Conservation (phyloP, 169 alveolate species). For the Eimeria necatrix region DNA sequence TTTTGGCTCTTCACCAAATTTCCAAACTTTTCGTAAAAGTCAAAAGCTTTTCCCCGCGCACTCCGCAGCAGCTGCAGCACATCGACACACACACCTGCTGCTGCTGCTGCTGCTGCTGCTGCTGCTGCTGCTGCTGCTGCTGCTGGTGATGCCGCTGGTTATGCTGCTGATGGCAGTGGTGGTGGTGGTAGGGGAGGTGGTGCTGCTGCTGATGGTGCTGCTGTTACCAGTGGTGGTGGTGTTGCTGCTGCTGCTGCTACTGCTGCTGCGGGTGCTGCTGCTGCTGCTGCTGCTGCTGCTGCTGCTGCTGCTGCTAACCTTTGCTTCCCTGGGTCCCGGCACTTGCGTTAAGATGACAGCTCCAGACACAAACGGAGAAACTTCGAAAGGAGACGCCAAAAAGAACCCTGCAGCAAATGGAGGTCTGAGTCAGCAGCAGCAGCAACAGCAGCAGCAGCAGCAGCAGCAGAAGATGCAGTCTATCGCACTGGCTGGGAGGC, state of each 20-base stretch:
- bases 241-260: too few species aligned
- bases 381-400: slow-evolving; percentile 48
- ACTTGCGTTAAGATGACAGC: slow-evolving; percentile 17
- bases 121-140: neutral
- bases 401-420: slow-evolving; percentile 12
- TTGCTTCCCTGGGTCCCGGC: slow-evolving; percentile 48
- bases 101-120: slow-evolving; percentile 31
- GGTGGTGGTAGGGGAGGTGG: too few species aligned
- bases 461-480: neutral
- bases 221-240: too few species aligned
- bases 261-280: slow-evolving; percentile 23
- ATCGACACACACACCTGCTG: neutral
- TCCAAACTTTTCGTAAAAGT: slow-evolving; percentile 69
- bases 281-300: slow-evolving; percentile 54
- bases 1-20: slow-evolving; percentile 18
- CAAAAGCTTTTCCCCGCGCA: slow-evolving; percentile 43
- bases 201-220: too few species aligned
- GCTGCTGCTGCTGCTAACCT: neutral
- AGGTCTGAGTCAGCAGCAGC: slow-evolving; percentile 21
- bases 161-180: neutral
- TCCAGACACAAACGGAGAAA: slow-evolving; percentile 46
- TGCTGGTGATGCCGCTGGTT: neutral
- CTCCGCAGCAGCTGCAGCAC: slow-evolving; percentile 50
- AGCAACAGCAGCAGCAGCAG: slow-evolving; percentile 23
- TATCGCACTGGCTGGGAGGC: neutral